Conservation (phyloP, 805 yeast species). For the Suhomyces emberorum region DNA sequence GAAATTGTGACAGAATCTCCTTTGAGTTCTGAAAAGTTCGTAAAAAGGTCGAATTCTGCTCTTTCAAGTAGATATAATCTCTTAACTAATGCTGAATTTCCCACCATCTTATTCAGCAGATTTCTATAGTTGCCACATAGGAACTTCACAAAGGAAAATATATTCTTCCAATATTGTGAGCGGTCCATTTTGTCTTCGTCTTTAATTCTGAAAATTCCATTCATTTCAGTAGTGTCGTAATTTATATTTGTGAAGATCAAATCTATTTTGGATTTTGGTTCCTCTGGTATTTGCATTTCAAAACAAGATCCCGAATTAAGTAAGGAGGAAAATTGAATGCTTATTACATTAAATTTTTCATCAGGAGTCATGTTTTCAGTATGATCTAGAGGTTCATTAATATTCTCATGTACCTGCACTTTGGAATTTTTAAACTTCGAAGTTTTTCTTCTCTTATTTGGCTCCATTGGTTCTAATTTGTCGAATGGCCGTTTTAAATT, state of each 20-base stretch:
- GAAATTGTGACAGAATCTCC: neutral
- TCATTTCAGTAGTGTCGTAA: conserved; percentile 13
- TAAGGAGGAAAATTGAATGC: conserved; percentile 18
- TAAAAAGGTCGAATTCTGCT: conserved; percentile 3
- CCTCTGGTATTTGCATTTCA: conserved; percentile 1
- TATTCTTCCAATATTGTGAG: conserved; percentile 3
- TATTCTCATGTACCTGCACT: neutral
- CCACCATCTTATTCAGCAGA: neutral
- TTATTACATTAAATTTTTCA: conserved; percentile 12
- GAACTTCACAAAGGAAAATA: conserved; percentile 6
- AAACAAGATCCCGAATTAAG: conserved; percentile 24
- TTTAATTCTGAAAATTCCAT: conserved; percentile 17
- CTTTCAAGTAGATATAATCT: conserved; percentile 6
- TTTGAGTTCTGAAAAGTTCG: no score
- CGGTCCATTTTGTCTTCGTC: neutral
- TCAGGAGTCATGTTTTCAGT: conserved; percentile 1
- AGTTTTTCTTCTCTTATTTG: neutral
- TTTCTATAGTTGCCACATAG: conserved; percentile 3
- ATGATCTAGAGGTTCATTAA: neutral
- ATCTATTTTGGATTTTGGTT: conserved; percentile 9
- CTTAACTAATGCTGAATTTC: conserved; percentile 2
- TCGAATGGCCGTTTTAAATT: neutral
- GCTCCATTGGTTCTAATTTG: neutral
- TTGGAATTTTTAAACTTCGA: neutral
- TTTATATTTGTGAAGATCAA: conserved; percentile 21